Percentiles rank a stretch among this genome's conserved stretches.
These are phyloP conservation scores for Alternaria consortialis DNA, from an alignment of 2,329 filamentous ascomycete species.

Conservation along the genomic window DNA sequence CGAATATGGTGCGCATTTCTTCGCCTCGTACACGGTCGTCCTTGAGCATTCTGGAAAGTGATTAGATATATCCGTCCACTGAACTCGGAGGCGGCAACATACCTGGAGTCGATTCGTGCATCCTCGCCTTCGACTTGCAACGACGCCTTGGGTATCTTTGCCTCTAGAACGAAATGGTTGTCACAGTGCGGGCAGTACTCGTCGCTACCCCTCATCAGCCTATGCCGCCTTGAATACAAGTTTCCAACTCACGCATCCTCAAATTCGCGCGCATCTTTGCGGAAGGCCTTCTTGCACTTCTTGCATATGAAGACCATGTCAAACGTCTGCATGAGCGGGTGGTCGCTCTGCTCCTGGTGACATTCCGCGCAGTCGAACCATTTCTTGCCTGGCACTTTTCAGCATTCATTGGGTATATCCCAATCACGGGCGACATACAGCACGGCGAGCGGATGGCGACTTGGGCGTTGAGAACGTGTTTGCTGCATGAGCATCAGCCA, in stretches of 20 bases:
- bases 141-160: conserved; percentile 80
- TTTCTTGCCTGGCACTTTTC: conserved; percentile 72
- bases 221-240: neutral
- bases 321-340: conserved; percentile 76
- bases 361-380: conserved; percentile 99
- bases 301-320: conserved; percentile 98
- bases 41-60: conserved; percentile 75
- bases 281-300: conserved; percentile 98
- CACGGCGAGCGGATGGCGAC: conserved; percentile 95
- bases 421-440: conserved; percentile 67
- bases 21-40: conserved; percentile 78
- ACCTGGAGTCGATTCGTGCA: conserved; percentile 79
- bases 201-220: conserved; percentile 64
- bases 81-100: conserved; percentile 24
- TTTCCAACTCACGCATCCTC: conserved; percentile 69
- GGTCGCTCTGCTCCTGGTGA: conserved; percentile 81
- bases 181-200: conserved; percentile 99
- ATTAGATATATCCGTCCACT: conserved; percentile 10
- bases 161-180: conserved; percentile 96
- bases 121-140: conserved; percentile 93
- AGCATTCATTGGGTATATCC: conserved; percentile 10
- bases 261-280: conserved; percentile 90
- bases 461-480: conserved; percentile 98
- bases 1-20: conserved; percentile 73
- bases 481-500: conserved; percentile 65